Percentiles rank a stretch among this genome's conserved stretches.
Conservation (phyloP, 2,329 filamentous ascomycete species). For the Stachybotrys elegans region DNA sequence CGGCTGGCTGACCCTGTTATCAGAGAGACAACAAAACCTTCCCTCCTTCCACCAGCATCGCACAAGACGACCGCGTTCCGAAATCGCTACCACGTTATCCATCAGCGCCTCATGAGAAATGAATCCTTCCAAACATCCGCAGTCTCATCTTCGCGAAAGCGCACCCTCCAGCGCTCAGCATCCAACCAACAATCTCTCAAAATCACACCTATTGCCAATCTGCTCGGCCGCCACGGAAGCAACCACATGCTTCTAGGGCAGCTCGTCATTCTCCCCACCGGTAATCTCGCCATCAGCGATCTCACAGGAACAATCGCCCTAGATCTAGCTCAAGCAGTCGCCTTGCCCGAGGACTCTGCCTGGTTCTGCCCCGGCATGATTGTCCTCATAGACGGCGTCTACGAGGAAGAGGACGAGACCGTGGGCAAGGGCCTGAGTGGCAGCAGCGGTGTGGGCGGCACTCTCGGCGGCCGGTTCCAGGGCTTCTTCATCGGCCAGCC, state of each 20-base stretch:
- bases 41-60: constrained; percentile 68
- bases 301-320: constrained; percentile 82
- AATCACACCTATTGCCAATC: constrained; percentile 77
- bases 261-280: constrained; percentile 74
- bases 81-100: constrained; percentile 86
- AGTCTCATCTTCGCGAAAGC: constrained; percentile 55
- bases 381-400: constrained; percentile 89
- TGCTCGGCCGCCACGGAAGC: constrained; percentile 73
- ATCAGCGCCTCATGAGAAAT: constrained; percentile 87
- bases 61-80: constrained; percentile 84
- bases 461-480: constrained; percentile 86
- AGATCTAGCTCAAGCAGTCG: constrained; percentile 73
- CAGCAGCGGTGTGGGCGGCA: constrained; percentile 78
- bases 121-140: constrained; percentile 85
- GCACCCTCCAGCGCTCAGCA: constrained; percentile 52
- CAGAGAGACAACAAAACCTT: constrained; percentile 59
- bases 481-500: constrained; percentile 89
- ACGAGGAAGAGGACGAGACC: constrained; percentile 83
- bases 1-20: constrained; percentile 12
- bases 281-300: constrained; percentile 77
- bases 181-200: constrained; percentile 70
- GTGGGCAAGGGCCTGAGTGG: constrained; percentile 66
- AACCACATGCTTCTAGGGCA: constrained; percentile 85
- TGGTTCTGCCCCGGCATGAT: constrained; percentile 98
- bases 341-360: constrained; percentile 77